Evolutionary conservation across 2,329 filamentous ascomycete species (phyloP), one percentile per base, ranked within the genome.

Genomic region (Stagonosporopsis rhizophila): DNA sequence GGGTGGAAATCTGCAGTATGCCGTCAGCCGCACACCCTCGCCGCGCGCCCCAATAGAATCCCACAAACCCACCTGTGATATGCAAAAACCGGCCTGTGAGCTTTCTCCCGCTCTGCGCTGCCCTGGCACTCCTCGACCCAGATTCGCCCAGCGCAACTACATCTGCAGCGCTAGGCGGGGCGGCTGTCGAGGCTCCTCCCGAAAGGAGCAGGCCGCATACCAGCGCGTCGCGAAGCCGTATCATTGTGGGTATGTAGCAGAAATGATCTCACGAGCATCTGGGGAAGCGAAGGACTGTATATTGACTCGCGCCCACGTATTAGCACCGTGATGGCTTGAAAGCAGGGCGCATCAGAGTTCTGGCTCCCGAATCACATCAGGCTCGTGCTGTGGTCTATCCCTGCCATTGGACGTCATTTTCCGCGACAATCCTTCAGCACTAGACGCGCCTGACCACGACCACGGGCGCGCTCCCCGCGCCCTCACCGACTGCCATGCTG

Each of bases 1-100:
- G 92, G 92, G 71, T 99, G 95, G 67, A 98, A 85, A 78, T 99
- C 95, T 96, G 50, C 40, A 52, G 17, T 32, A 15, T 42, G 19
- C 28, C n/a, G 55, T 62, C 46, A 62, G 55, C 40, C 17, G 40
- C 15, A 22, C 34, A 27, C 5, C 17, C 22, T 42, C 47, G n/a
- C 15, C 23, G 27, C 19, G 35, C 38, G 38, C 42, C 34, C 53
- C 35, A 46, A 52, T 46, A 34, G 30, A 32, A 41, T 34, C 35
- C 28, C 32, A 44, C 41, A n/a, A 37, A 58, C 62, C 38, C 80
- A 94, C 91, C 92, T 78, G 92, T 95, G 66, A 96, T 90, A 77
- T 96, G 92, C 71, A 96, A 82, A 79, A 96, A 96, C 73, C 85
- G 86, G 62, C 92, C 92, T 44, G 76, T 76, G 48, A 80, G 67